These are phyloP conservation scores for Tetradesmus obliquus DNA, from an alignment of 139 green algal genomes.

Conservation along the genomic window DNA sequence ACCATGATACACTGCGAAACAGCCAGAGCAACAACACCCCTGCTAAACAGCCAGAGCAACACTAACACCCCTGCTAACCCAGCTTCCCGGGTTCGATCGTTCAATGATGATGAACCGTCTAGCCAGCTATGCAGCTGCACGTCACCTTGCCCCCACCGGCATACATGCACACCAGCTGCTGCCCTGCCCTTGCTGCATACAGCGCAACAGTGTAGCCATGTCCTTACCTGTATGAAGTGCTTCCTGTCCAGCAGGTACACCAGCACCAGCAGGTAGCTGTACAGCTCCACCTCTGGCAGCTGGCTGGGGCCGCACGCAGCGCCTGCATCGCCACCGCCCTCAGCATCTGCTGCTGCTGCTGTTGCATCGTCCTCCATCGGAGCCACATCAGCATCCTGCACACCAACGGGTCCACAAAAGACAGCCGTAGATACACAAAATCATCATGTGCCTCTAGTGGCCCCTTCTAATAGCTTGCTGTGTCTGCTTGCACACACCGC, in stretches of 20 bases:
- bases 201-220: background rate
- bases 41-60: no score
- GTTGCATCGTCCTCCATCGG: constrained; percentile 37
- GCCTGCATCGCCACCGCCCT: constrained; percentile 20
- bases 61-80: no score
- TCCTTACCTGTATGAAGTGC: constrained; percentile 70
- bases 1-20: no score
- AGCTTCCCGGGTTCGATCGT: no score
- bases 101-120: background rate
- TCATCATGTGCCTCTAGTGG: no score
- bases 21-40: no score
- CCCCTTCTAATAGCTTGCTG: background rate
- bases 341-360: constrained; percentile 3
- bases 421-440: background rate
- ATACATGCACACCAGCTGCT: background rate
- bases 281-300: constrained; percentile 92
- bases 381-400: constrained; percentile 23
- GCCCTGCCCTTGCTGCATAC: background rate
- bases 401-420: no score
- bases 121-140: background rate
- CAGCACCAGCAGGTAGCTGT: constrained; percentile 83
- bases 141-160: background rate
- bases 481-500: background rate
- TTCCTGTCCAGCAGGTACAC: constrained; percentile 86
- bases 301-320: constrained; percentile 3